Base-by-base conservation (phyloP, 768 basidiomycete species). In the Boletus coccyginus region DNA sequence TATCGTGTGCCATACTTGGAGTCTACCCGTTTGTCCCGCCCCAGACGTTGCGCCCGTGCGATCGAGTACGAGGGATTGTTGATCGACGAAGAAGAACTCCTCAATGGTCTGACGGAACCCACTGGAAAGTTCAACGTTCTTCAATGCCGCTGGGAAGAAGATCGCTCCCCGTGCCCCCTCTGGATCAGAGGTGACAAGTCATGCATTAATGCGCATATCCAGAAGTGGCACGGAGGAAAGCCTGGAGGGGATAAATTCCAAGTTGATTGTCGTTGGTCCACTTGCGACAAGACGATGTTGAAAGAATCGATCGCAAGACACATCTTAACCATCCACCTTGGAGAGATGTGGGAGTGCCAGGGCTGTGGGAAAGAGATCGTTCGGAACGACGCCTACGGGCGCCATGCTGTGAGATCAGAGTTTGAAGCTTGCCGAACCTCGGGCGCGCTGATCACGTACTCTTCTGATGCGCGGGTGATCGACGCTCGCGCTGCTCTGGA, bases 291-390 rank as follows among this genome's bases (percentile, higher is more conserved):
- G 44, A 40, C 5, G 2, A 70, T 70, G 63, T 19, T 53, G 7
- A 70, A 68, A 41, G 69, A 68, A 32, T 68, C 63, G 19, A 46
- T 68, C 5, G 27, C 45, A 2, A 51, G 68, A 3, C 66, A 69
- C 7, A 29, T 69, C 0, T 43, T 62, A 0, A 41, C 48, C 6
- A n/a, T 53, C 7, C 68, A 70, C 21, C 49, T 68, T 0, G 53
- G 33, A 11, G 55, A 66, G 52, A 47, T 48, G 21, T 66, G 55
- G 60, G 17, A 48, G n/a, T 68, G 63, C 29, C 36, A 29, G 31
- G 49, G 60, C 0, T 70, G 66, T 2, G 39, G 55, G 29, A 57
- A 65, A 29, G 46, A 41, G 36, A 32, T 53, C 24, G 27, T 35
- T 7, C 59, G 63, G 35, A 45, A 41, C 5, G 66, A 67, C 7